Evolutionary conservation across 2,329 filamentous ascomycete genomes (phyloP), one percentile per base, ranked within the genome.

Genomic region (Didymella segeticola): DNA sequence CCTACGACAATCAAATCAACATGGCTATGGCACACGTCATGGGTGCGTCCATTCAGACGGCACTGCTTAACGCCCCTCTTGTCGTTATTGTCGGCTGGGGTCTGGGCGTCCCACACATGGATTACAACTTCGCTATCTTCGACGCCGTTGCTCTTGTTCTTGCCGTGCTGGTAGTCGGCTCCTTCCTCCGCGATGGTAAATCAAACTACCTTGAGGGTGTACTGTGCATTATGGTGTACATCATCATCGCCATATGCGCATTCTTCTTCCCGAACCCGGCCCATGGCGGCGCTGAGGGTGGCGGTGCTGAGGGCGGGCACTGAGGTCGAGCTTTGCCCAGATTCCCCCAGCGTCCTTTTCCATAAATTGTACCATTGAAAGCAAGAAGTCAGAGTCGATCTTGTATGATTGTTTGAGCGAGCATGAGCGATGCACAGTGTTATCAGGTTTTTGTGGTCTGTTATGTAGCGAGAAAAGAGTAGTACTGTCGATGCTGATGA

Each of bases 191-290:
- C 43, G 93, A 97, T 70, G 87, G 90, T 62, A 93, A 95, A 80
- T 91, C 87, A 57, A 96, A 96, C 70, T 97, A 96, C 68, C 83
- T 97, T 4, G 93, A 97, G 73, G 93, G 93, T 2, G 83, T 86
- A 20, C 82, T 97, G 15, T 90, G 91, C 61, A 85, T 96, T 15
- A 82, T 89, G 46, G 82, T 86, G 10, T 88, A 88, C 66, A 68
- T 86, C 26, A 83, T 88, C 63, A 85, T 88, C 58, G 84, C 85
- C 1, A 78, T 87, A 34, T 79, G 79, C 17, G 82, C 84, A 0
- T 88, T 80, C 75, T 88, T 83, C 67, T 87, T 86, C 69, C 85
- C 85, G 2, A 77, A 83, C 56, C 81, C 83, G 19, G 41, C 42
- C 10, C 47, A 50, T 15, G 37, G 25, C 29, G 30, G 20, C n/a